A percentile compares a stretch with the other conserved stretches of the same genome.
Evolutionary conservation across 78 protist genomes (phyloP).

Genomic region (Parvularia atlantis): DNA sequence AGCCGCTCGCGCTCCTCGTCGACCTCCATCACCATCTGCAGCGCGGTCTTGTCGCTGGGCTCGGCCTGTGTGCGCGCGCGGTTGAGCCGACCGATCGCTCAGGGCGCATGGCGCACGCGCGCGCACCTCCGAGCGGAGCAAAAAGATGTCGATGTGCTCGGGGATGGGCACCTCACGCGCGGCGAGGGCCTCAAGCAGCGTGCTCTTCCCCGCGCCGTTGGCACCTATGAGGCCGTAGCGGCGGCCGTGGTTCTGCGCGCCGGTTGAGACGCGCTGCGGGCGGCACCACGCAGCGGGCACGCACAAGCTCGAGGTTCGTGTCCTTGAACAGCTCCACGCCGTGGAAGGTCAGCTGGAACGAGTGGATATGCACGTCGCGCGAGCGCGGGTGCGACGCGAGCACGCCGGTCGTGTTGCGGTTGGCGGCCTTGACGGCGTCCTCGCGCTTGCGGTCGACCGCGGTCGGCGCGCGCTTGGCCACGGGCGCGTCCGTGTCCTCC

Average conservation of each 20-base stretch:
- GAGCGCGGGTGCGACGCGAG: background rate
- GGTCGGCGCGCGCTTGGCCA: too few relatives aligned
- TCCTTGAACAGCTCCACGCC: background rate
- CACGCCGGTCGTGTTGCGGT: background rate
- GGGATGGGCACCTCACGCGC: constrained; percentile 2
- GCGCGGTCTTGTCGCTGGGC: constrained; percentile 40
- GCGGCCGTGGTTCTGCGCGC: constrained; percentile 45
- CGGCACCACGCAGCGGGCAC: too few relatives aligned
- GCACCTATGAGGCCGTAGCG: constrained; percentile 80
- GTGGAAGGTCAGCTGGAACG: background rate
- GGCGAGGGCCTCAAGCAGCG: constrained; percentile 70
- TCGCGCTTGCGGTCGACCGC: too few relatives aligned
- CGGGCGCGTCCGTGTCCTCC: too few relatives aligned
- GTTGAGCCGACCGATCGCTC: too few relatives aligned
- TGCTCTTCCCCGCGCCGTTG: constrained; percentile 88
- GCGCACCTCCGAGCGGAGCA: background rate
- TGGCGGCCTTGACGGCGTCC: too few relatives aligned
- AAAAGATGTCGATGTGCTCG: constrained; percentile 3
- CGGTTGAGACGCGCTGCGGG: too few relatives aligned
- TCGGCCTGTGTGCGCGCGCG: too few relatives aligned
- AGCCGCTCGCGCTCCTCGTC: constrained; percentile 2
- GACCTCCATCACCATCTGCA: constrained; percentile 50
- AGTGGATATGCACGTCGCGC: background rate
- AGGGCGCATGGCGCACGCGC: too few relatives aligned
- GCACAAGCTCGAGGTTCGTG: background rate